Conservation (phyloP, 1,284 basidiomycete genomes). For the Phaffia rhodozyma region DNA sequence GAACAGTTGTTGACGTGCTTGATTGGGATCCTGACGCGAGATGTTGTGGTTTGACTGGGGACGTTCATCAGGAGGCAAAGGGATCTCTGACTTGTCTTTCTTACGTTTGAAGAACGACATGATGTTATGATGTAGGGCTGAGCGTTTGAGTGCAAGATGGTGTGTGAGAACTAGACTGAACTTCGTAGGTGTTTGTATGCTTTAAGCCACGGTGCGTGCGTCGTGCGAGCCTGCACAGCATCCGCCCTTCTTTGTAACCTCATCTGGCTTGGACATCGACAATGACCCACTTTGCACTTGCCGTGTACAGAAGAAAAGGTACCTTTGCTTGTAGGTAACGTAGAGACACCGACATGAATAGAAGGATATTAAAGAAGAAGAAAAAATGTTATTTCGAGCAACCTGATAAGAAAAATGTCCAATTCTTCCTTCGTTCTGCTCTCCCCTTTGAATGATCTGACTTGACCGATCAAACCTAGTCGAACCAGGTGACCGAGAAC, state of each 20-base stretch:
- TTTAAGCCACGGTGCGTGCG: too few relatives aligned
- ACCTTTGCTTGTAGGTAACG: too few relatives aligned
- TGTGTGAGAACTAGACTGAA: not conserved
- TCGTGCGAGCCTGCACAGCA: too few relatives aligned
- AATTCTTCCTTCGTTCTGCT: not conserved
- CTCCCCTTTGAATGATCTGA: not conserved
- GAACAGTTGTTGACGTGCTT: constrained; percentile 28
- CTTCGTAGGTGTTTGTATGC: too few relatives aligned
- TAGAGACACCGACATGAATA: too few relatives aligned
- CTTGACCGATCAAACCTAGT: constrained; percentile 5
- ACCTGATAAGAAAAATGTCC: too few relatives aligned
- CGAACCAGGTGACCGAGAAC: constrained; percentile 23
- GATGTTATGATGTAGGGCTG: constrained; percentile 20
- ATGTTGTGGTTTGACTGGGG: constrained; percentile 35
- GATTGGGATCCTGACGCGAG: constrained; percentile 24
- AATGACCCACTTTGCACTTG: too few relatives aligned
- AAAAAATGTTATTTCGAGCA: too few relatives aligned
- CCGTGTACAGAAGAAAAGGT: too few relatives aligned
- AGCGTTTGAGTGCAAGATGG: not conserved
- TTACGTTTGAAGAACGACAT: constrained; percentile 69
- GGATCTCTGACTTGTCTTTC: constrained; percentile 54
- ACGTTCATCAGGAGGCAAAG: constrained; percentile 33
- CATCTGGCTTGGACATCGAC: too few relatives aligned
- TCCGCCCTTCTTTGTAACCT: too few relatives aligned
- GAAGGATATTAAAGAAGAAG: too few relatives aligned